Conservation (phyloP, 2,329 filamentous ascomycete species). For the Immersiporthe knoxdaviesiana region DNA sequence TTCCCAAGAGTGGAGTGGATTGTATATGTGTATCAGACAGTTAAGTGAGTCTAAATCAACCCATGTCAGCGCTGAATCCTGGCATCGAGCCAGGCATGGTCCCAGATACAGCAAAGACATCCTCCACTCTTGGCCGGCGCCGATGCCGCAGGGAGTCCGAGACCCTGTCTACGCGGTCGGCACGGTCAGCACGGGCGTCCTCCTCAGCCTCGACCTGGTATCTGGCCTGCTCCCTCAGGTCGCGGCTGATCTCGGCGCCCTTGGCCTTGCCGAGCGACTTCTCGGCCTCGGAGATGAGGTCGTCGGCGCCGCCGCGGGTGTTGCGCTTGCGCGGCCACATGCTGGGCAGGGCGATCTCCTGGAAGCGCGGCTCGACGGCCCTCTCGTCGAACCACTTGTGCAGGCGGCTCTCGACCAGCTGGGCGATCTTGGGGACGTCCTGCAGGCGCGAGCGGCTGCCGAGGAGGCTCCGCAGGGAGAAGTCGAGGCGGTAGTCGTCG, state of each 20-base stretch:
- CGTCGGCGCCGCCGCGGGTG: conserved; percentile 73
- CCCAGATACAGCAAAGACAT: conserved; percentile 33
- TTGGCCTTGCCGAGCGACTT: conserved; percentile 56
- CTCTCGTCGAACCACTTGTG: conserved; percentile 89
- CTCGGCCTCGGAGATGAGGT: conserved; percentile 51
- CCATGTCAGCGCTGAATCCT: conserved; percentile 31
- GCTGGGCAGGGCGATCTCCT: conserved; percentile 81
- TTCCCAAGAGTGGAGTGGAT: neutral
- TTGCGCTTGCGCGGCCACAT: conserved; percentile 86
- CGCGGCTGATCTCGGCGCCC: conserved; percentile 56
- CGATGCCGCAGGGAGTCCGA: conserved; percentile 40
- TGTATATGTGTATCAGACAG: neutral
- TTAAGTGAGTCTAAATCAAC: conserved; percentile 1
- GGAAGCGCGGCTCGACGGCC: conserved; percentile 82
- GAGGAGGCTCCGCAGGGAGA: conserved; percentile 78
- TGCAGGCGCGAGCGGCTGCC: conserved; percentile 80
- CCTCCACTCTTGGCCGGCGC: conserved; percentile 36
- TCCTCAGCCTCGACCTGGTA: conserved; percentile 52
- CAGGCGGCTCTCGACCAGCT: conserved; percentile 77
- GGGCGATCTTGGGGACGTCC: conserved; percentile 86
- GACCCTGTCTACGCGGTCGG: conserved; percentile 39
- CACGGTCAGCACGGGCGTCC: conserved; percentile 41
- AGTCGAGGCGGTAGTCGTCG: conserved; percentile 83
- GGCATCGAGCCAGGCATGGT: conserved; percentile 37
- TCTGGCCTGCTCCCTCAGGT: conserved; percentile 55